Conservation (phyloP, 768 basidiomycete genomes). For the Leccinum boreale region DNA sequence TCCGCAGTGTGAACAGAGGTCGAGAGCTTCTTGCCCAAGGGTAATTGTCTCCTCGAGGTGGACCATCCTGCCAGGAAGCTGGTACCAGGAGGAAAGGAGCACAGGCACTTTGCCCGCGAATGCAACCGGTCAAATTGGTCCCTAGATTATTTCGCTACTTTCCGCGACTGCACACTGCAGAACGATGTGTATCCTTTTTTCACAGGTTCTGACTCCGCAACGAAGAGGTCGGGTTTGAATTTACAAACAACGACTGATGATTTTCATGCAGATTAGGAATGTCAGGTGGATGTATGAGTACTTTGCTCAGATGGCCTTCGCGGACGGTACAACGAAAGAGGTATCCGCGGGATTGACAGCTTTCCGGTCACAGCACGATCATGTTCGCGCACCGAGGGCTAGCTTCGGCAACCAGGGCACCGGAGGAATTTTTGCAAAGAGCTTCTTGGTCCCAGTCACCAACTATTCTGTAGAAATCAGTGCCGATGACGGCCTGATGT, state of each 20-base stretch:
- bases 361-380: not conserved
- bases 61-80: too few species aligned
- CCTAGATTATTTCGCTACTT: too few species aligned
- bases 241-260: not conserved
- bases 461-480: conserved; percentile 7
- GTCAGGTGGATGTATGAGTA: conserved; percentile 6
- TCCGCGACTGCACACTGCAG: too few species aligned
- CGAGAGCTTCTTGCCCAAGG: too few species aligned
- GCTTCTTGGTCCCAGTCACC: not conserved
- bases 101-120: too few species aligned
- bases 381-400: not conserved
- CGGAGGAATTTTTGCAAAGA: not conserved
- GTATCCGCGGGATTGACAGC: conserved; percentile 7
- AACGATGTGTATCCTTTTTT: too few species aligned
- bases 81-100: too few species aligned
- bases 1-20: too few species aligned
- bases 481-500: not conserved
- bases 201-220: not conserved
- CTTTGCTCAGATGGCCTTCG: conserved; percentile 4
- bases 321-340: not conserved
- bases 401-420: not conserved
- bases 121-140: too few species aligned
- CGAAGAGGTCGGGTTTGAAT: not conserved
- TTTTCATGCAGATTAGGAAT: not conserved
- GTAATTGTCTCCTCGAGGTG: too few species aligned